These are phyloP conservation scores for Plenodomus lindquistii DNA, from an alignment of 2,329 filamentous ascomycete species.

Conservation along the genomic window DNA sequence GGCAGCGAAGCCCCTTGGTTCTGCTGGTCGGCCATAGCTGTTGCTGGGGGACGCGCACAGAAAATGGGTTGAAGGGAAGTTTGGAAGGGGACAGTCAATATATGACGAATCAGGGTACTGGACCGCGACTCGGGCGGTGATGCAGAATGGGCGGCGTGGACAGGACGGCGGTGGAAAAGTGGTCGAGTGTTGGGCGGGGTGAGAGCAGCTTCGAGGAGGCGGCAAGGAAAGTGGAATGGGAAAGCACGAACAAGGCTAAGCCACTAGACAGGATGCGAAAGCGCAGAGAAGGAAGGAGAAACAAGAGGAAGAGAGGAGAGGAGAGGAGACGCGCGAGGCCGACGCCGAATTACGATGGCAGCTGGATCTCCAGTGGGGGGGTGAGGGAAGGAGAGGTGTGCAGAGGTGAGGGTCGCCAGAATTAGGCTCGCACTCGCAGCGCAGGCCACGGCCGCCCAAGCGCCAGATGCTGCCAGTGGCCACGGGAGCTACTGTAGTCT, in stretches of 20 bases:
- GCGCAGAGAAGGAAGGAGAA: constrained; percentile 43
- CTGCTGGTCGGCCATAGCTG: constrained; percentile 76
- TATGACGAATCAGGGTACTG: constrained; percentile 2
- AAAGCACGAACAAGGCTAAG: constrained; percentile 29
- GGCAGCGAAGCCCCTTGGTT: constrained; percentile 67
- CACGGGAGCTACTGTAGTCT: constrained; percentile 20
- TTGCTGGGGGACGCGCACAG: constrained; percentile 9
- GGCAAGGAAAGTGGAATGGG: constrained; percentile 35
- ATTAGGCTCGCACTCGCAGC: constrained; percentile 25
- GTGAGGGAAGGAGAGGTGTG: constrained; percentile 35
- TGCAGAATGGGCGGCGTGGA: constrained; percentile 11
- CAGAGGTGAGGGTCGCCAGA: constrained; percentile 29
- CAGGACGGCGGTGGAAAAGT: constrained; percentile 12
- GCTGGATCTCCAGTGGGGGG: constrained; percentile 41
- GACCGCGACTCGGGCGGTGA: constrained; percentile 12
- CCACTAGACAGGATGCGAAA: constrained; percentile 28
- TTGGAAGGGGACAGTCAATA: constrained; percentile 10
- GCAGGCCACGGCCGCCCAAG: no score
- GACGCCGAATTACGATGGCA: constrained; percentile 40
- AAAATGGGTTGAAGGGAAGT: constrained; percentile 9
- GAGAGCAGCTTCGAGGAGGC: constrained; percentile 24
- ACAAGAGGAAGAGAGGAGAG: constrained; percentile 42
- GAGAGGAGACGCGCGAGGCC: constrained; percentile 41
- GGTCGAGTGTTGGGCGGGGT: constrained; percentile 20
- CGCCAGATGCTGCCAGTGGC: constrained; percentile 21